Base-by-base conservation (phyloP, 1,139 yeast genomes). In the Meyerozyma smithsonii region DNA sequence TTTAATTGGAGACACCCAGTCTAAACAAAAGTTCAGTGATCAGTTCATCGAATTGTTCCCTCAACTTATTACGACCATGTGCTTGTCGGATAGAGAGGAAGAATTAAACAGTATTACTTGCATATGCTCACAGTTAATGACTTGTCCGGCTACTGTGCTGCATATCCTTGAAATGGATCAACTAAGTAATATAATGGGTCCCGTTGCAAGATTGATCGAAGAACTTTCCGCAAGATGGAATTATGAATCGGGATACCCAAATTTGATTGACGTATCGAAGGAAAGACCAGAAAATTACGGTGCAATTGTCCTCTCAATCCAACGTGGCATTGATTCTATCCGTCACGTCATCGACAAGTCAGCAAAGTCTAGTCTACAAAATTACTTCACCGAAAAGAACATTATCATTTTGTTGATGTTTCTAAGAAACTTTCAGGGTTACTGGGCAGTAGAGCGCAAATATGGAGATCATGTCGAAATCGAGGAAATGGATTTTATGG, bases 391-490 rank as follows among this genome's bases (percentile, higher is more conserved):
- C 39, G 63, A 48, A 5, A 54, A 61, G 8, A 68, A 64, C 37
- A 59, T 79, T 28, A 55, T 59, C 1, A 51, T 70, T 33, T 46
- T 77, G 2, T 51, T 74, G 6, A 54, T 69, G 4, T 59, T 77
- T 18, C 61, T 78, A 24, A 63, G 74, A 42, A 54, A 66, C 14
- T 81, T 80, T 51, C 85, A 83, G 50, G 80, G 81, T 12, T 74
- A 74, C 36, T 75, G 77, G 69, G 65, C 72, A 17, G 58, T 82
- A 28, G 63, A 58, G 39, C 69, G 88, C 43, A 81, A 81, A 48
- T 68, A 67, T 36, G 92, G 89, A 12, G 84, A 79, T 6, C 92
- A 84, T 60, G 85, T 83, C 16, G 75, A 76, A 41, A 65, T 65
- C 38, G 88, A 83, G 51, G 62, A 67, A 32, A 61, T 64, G 34